Base-by-base conservation (phyloP, 1,284 basidiomycete genomes). In the Boletellus deceptivus region DNA sequence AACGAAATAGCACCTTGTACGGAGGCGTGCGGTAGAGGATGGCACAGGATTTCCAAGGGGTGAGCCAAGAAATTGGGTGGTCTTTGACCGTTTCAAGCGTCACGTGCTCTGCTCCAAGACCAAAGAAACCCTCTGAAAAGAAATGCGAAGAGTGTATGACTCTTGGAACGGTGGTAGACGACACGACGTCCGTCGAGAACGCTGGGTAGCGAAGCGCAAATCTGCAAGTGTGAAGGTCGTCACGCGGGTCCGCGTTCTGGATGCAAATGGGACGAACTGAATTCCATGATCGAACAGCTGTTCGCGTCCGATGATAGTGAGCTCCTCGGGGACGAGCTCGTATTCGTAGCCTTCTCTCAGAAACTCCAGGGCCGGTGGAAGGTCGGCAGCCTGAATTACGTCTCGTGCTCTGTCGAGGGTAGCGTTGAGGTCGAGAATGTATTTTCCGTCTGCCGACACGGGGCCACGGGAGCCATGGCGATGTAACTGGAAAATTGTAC, bases 281-380 rank as follows among this genome's bases (percentile, higher is more conserved):
- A 74, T 71, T 11, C 76, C 76, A 47, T 77, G 75, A 25, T 73
- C 56, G 56, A 79, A 78, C 27, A 75, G 65, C 52, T 76, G 65
- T 49, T 59, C 51, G 5, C 76, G 60, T 0, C 76, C 77, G 4
- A 71, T 57, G 3, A 70, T 53, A 24, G 75, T 76, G 18, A 79
- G 63, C 52, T 76, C 68, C 53, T 77, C 66, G 43, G 68, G 65
- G 10, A 71, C 68, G 2, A 76, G 60, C 18, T 64, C 60, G 22
- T 69, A 66, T 38, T 59, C 64, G 62, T 77, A 77, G 10, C 73
- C 70, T 20, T 70, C 54, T 54, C 72, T 71, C 29, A 78, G 62
- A 59, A 79, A 78, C 40, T 58, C 58, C 18, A 76, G 61, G 46
- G 59, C 59, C 1, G 48, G 49, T 0, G 76, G 71, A 1, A 75